Evolutionary conservation across 768 basidiomycete species (phyloP).

Genomic region (Panaeolus papilionaceus): DNA sequence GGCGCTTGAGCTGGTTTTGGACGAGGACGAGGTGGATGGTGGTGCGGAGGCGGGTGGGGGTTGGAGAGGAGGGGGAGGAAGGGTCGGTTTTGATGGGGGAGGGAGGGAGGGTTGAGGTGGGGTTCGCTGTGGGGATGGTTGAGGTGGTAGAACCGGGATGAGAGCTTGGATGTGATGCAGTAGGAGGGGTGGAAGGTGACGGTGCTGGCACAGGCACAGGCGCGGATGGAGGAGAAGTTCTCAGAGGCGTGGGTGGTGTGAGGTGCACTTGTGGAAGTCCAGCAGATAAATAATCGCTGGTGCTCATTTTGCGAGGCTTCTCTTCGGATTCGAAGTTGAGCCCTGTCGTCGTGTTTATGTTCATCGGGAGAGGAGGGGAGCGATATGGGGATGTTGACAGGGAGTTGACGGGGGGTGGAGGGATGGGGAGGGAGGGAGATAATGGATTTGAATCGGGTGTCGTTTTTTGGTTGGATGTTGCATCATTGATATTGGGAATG

Average conservation of each 20-base stretch:
- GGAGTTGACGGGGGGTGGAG: slow-evolving; percentile 1
- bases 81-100: background rate
- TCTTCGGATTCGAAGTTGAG: background rate
- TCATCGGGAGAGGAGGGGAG: background rate
- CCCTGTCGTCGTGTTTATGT: background rate
- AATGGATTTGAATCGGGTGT: too few species aligned
- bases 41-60: slow-evolving; percentile 1
- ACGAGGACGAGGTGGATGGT: slow-evolving; percentile 11
- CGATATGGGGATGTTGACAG: background rate
- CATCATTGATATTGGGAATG: background rate
- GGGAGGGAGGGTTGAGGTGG: background rate
- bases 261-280: background rate
- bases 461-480: background rate
- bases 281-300: too few species aligned
- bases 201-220: too few species aligned
- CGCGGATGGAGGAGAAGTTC: background rate
- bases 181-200: background rate
- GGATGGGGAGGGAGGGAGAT: background rate
- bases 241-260: background rate
- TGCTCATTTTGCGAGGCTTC: background rate
- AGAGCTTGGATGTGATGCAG: background rate
- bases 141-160: background rate
- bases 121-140: background rate
- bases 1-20: slow-evolving; percentile 8
- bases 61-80: background rate